phyloP scores from a whole-genome alignment of 129 eudicot species.

The Erigeron canadensis region DNA sequence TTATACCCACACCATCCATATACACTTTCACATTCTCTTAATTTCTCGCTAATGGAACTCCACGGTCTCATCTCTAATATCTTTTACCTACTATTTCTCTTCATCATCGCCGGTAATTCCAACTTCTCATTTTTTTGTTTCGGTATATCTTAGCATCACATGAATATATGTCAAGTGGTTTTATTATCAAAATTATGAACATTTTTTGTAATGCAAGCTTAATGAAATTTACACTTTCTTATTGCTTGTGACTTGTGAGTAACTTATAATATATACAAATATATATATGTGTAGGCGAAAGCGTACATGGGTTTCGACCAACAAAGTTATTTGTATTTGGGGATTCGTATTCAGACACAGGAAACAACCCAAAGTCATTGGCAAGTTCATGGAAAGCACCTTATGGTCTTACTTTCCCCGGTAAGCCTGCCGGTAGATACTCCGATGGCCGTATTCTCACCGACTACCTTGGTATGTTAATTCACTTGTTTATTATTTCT shows the following conservation, averaged over 20 bases:
- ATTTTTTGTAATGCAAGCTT: no score
- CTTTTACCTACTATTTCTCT: not conserved
- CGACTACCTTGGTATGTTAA: conserved; percentile 68
- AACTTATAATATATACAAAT: not conserved
- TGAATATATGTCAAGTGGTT: no score
- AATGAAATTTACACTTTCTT: no score
- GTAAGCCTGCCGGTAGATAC: conserved; percentile 93
- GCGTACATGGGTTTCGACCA: conserved; percentile 21
- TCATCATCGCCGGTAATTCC: conserved; percentile 3
- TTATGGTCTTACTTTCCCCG: conserved; percentile 82
- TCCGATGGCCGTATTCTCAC: conserved; percentile 93
- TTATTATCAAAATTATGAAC: no score
- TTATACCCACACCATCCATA: not conserved
- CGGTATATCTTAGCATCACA: no score
- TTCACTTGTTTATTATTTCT: no score
- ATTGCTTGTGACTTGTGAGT: no score
- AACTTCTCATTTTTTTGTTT: no score
- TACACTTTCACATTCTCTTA: not conserved
- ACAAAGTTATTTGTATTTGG: conserved; percentile 77
- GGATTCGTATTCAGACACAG: conserved; percentile 85
- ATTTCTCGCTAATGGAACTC: not conserved
- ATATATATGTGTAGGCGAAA: not conserved
- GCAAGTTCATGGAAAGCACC: conserved; percentile 67
- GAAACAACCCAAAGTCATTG: conserved; percentile 49
- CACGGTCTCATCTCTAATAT: not conserved